phyloP scores from a whole-genome alignment of 1,284 basidiomycete species.

The Sanguinoderma infundibulare region DNA sequence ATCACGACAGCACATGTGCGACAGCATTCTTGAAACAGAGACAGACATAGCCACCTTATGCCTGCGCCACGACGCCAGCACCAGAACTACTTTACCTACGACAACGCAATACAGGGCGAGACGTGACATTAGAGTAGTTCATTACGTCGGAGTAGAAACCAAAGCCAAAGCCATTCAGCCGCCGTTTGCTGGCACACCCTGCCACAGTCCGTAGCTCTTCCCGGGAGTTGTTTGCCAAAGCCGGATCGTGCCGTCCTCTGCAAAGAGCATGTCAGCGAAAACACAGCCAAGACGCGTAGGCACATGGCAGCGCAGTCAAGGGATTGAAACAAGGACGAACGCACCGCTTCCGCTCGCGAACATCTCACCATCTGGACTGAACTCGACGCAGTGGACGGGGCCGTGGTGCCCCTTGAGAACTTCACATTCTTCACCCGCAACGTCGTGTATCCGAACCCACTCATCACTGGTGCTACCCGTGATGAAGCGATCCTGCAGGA shows the following conservation, averaged over 20 bases:
- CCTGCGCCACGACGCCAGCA: conserved; percentile 17
- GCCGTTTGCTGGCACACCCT: conserved; percentile 61
- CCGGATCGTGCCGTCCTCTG: conserved; percentile 77
- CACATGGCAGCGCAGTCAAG: not conserved
- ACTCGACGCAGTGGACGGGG: conserved; percentile 93
- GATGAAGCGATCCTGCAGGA: conserved; percentile 87
- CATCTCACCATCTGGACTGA: conserved; percentile 97
- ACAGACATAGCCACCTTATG: conserved; percentile 27
- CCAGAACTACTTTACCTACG: conserved; percentile 19
- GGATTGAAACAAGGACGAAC: conserved; percentile 35
- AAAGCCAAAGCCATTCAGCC: conserved; percentile 38
- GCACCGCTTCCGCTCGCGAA: conserved; percentile 94
- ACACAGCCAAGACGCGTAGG: not conserved
- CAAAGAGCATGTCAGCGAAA: conserved; percentile 8
- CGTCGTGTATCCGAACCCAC: conserved; percentile 95
- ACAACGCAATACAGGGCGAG: conserved; percentile 5
- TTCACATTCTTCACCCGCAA: conserved; percentile 89
- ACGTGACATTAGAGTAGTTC: conserved; percentile 27
- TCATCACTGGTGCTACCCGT: conserved; percentile 92
- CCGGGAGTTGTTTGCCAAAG: conserved; percentile 96
- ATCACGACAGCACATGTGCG: conserved; percentile 23
- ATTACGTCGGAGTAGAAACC: conserved; percentile 17
- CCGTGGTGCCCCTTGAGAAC: conserved; percentile 98
- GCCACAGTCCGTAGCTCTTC: conserved; percentile 93
- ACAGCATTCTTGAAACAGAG: conserved; percentile 29